phyloP scores from a whole-genome alignment of 129 eudicot genomes.

The Escallonia herrerae region DNA sequence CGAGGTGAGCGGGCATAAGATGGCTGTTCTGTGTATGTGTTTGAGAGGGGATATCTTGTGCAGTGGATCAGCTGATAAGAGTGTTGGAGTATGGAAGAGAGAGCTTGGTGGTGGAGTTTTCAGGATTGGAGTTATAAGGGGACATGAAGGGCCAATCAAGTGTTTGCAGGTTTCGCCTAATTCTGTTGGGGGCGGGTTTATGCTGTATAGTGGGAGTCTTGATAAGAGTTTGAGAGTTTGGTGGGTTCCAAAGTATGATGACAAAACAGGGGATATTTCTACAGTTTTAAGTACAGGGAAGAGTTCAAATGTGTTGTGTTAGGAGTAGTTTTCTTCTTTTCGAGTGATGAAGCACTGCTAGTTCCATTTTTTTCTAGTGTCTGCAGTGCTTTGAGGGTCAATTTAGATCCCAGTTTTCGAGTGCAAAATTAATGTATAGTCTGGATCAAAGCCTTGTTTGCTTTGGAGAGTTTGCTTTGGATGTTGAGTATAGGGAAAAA shows the following conservation, averaged over 20 bases:
- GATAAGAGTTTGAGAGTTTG: conserved; percentile 88
- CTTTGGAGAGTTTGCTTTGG: not conserved
- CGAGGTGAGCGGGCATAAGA: conserved; percentile 70
- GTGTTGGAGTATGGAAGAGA: conserved; percentile 69
- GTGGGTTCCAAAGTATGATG: conserved; percentile 72
- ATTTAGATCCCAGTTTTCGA: not conserved
- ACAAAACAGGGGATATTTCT: conserved; percentile 12
- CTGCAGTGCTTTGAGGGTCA: conserved; percentile 31
- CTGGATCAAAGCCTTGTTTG: not conserved
- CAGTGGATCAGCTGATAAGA: conserved; percentile 84
- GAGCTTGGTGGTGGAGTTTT: conserved; percentile 46
- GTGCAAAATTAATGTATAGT: not conserved
- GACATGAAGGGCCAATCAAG: conserved; percentile 86
- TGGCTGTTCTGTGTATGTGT: conserved; percentile 79
- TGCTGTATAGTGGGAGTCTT: conserved; percentile 90
- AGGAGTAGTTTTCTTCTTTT: not conserved
- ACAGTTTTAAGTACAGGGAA: conserved; percentile 13
- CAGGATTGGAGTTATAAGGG: conserved; percentile 62
- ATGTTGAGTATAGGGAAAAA: not conserved
- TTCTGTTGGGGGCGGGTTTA: conserved; percentile 68
- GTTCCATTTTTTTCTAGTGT: conserved; percentile 30
- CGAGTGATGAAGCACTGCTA: conserved; percentile 34
- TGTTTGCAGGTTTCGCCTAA: conserved; percentile 62
- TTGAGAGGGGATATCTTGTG: conserved; percentile 57
- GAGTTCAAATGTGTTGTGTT: not conserved